Conservation (phyloP, 495 filamentous ascomycete genomes). For the Penicillium mononematosum region DNA sequence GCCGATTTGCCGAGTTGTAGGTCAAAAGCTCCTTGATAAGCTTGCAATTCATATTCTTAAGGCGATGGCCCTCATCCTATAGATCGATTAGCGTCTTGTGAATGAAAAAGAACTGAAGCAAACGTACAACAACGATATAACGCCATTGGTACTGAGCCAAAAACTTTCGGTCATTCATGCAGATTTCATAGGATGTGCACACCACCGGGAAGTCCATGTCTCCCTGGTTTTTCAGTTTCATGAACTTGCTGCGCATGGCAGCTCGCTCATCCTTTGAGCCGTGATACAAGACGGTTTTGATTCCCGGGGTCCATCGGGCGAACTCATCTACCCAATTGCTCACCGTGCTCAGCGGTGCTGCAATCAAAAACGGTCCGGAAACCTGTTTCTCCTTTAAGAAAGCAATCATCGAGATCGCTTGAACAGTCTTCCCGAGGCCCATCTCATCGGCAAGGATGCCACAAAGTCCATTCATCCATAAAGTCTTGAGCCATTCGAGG, state of each 20-base stretch:
- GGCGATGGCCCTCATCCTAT: constrained; percentile 89
- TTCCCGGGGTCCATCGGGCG: constrained; percentile 78
- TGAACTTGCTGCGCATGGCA: constrained; percentile 62
- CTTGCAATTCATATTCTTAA: constrained; percentile 95
- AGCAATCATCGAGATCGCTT: constrained; percentile 88
- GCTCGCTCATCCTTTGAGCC: constrained; percentile 72
- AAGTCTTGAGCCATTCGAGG: constrained; percentile 80
- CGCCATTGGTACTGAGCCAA: constrained; percentile 86
- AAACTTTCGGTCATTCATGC: constrained; percentile 81
- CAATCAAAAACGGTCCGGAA: constrained; percentile 85
- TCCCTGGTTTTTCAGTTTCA: constrained; percentile 59
- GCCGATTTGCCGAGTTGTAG: constrained; percentile 83
- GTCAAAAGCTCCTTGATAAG: constrained; percentile 83
- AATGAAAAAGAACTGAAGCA: neutral
- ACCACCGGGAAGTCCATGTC: constrained; percentile 79
- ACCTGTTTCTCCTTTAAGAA: constrained; percentile 82
- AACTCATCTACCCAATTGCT: constrained; percentile 99
- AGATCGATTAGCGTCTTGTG: constrained; percentile 14
- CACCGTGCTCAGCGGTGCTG: constrained; percentile 85
- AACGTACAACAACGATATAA: constrained; percentile 87
- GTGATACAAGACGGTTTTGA: constrained; percentile 88
- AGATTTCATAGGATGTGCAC: constrained; percentile 93
- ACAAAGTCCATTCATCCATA: constrained; percentile 91
- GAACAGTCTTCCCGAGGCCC: constrained; percentile 94
- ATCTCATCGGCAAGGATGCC: constrained; percentile 97